Evolutionary conservation across 495 filamentous ascomycete genomes (phyloP), one percentile per base, ranked within the genome.

Genomic region (Tirmania nivea): DNA sequence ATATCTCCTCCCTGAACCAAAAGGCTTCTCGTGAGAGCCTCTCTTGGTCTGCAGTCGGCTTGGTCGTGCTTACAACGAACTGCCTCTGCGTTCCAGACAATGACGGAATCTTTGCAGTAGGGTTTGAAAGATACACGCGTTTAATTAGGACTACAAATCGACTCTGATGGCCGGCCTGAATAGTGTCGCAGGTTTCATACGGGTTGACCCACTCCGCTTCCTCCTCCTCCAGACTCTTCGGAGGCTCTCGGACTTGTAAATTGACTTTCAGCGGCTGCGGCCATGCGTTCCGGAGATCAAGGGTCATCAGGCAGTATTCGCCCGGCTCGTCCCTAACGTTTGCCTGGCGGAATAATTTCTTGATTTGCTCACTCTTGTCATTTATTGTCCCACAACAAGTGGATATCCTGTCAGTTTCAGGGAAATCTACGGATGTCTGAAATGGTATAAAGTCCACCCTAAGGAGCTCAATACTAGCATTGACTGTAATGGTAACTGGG

Each of bases 281-380:
- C 86, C 86, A 94, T 20, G 79, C 76, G 60, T 96, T 96, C 45
- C 84, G 78, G 34, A 94, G 71, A 63, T 96, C 89, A 16, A 96
- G 67, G 7, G 92, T 61, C 14, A 93, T 68, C 42, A 94, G 70
- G 61, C 85, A 92, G 62, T 89, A 78, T 25, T 85, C 74, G 50
- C 54, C 53, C 5, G 59, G 62, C 21, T 65, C 52, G 16, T 63
- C 58, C 11, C 56, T 55, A n/a, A 59, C 51, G n/a, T n/a, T n/a
- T n/a, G n/a, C n/a, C n/a, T n/a, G n/a, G n/a, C n/a, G n/a, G n/a
- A n/a, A n/a, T n/a, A n/a, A n/a, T n/a, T n/a, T n/a, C n/a, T n/a
- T n/a, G n/a, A n/a, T n/a, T n/a, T n/a, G n/a, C n/a, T n/a, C n/a
- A n/a, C n/a, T n/a, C n/a, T n/a, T n/a, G n/a, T n/a, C n/a, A n/a